phyloP scores from a whole-genome alignment of 129 eudicot species.

The Apium graveolens region DNA sequence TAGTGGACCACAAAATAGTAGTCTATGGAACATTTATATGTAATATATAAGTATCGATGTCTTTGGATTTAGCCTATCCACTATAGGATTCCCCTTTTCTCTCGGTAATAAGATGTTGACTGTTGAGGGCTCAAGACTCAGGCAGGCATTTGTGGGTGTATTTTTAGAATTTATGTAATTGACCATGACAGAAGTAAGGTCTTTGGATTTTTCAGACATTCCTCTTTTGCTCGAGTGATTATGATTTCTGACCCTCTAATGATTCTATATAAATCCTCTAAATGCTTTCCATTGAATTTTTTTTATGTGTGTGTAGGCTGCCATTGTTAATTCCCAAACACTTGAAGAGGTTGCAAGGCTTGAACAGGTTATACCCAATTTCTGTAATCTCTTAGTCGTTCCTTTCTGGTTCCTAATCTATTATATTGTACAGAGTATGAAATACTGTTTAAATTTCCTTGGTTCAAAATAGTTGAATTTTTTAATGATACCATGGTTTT shows the following conservation, averaged over 20 bases:
- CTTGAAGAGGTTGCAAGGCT: constrained; percentile 98
- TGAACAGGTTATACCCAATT: constrained; percentile 53
- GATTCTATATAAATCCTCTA: not conserved
- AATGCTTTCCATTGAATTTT: not conserved
- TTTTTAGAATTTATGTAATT: not conserved
- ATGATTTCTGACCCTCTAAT: not conserved
- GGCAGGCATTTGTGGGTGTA: not conserved
- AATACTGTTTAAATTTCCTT: not conserved
- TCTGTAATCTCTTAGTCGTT: not conserved
- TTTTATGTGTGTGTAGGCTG: constrained; percentile 57
- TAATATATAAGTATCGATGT: not conserved
- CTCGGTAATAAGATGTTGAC: not conserved
- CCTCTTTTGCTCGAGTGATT: not conserved
- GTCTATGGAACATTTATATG: not conserved
- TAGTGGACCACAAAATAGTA: not conserved
- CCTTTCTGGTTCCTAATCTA: not conserved
- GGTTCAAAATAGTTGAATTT: not conserved
- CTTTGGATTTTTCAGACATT: not conserved
- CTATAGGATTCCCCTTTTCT: not conserved
- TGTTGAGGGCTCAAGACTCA: not conserved
- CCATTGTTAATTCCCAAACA: constrained; percentile 94
- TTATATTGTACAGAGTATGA: not conserved
- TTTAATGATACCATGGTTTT: not conserved
- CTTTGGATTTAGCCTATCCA: not conserved
- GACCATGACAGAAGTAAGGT: not conserved